These are phyloP conservation scores for Cryptococcus maquisensis DNA, from an alignment of 1,284 basidiomycete species.

Conservation along the genomic window DNA sequence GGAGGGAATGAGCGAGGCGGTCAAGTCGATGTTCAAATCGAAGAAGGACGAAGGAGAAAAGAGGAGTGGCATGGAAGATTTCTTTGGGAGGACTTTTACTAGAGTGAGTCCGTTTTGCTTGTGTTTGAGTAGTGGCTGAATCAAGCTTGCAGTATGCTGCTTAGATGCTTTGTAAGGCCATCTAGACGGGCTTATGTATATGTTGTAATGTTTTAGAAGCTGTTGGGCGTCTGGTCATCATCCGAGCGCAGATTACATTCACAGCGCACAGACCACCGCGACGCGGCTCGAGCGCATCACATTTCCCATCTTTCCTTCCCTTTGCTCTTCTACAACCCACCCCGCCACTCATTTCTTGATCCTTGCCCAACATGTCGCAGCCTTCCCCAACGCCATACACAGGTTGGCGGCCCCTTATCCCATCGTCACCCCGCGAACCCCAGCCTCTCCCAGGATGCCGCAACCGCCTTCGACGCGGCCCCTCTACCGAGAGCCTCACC, in stretches of 20 bases:
- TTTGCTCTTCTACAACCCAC: not conserved
- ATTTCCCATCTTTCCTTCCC: not conserved
- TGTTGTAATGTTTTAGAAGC: not conserved
- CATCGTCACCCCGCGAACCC: constrained; percentile 6
- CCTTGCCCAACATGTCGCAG: not conserved
- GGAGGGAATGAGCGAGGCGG: constrained; percentile 49
- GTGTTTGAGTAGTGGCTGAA: constrained; percentile 1
- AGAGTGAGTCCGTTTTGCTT: constrained; percentile 37
- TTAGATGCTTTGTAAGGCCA: too few relatives aligned
- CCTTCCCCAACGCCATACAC: constrained; percentile 7
- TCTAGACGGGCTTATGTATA: not conserved
- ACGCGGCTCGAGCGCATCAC: too few relatives aligned
- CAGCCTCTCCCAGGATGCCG: not conserved
- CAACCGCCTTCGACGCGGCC: not conserved
- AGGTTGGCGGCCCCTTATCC: not conserved
- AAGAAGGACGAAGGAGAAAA: constrained; percentile 31
- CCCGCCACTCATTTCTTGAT: not conserved
- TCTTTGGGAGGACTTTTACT: constrained; percentile 49
- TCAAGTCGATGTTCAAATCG: constrained; percentile 46
- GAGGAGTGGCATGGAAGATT: constrained; percentile 36
- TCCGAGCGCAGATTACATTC: too few relatives aligned
- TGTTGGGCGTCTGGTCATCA: too few relatives aligned
- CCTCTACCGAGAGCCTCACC: constrained; percentile 3
- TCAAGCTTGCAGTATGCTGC: constrained; percentile 13
- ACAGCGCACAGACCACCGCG: not conserved